These are phyloP conservation scores for Lactifluus piperatus DNA, from an alignment of 768 basidiomycete species.

Conservation along the genomic window DNA sequence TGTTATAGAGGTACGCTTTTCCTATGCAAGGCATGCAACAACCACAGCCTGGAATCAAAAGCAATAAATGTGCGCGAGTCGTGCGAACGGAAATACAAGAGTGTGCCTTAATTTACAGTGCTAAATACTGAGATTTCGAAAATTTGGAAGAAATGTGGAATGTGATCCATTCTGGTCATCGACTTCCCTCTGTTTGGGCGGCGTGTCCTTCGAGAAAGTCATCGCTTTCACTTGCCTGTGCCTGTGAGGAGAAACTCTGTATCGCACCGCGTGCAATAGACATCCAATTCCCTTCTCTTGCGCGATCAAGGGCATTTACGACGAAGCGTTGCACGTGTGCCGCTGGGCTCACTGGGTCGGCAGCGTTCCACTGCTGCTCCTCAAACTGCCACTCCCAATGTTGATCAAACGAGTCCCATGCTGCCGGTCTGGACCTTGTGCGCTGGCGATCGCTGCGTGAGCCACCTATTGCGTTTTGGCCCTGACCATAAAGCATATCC, in stretches of 20 bases:
- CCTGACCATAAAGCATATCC: conserved; percentile 19
- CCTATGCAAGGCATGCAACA: not conserved
- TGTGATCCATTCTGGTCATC: not conserved
- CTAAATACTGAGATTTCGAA: not conserved
- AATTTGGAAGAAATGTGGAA: not conserved
- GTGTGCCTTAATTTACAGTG: conserved; percentile 14
- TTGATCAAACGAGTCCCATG: conserved; percentile 60
- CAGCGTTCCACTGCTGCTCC: conserved; percentile 21
- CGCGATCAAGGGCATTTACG: conserved; percentile 32
- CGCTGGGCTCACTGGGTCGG: conserved; percentile 25
- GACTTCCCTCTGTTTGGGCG: not conserved
- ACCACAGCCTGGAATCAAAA: not conserved
- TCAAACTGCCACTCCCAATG: conserved; percentile 53
- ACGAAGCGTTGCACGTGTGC: conserved; percentile 39
- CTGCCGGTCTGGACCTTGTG: conserved; percentile 31
- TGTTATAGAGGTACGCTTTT: not conserved
- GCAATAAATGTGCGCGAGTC: conserved; percentile 1
- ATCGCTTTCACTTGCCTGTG: not conserved
- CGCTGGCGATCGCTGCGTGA: conserved; percentile 19
- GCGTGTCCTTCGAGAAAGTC: not conserved
- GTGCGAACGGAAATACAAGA: not conserved
- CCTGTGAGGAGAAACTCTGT: not conserved
- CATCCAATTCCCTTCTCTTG: conserved; percentile 10
- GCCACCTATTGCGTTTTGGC: not conserved
- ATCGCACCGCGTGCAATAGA: conserved; percentile 8